Conservation (phyloP, 345 rosid species). For the Passiflora organensis region DNA sequence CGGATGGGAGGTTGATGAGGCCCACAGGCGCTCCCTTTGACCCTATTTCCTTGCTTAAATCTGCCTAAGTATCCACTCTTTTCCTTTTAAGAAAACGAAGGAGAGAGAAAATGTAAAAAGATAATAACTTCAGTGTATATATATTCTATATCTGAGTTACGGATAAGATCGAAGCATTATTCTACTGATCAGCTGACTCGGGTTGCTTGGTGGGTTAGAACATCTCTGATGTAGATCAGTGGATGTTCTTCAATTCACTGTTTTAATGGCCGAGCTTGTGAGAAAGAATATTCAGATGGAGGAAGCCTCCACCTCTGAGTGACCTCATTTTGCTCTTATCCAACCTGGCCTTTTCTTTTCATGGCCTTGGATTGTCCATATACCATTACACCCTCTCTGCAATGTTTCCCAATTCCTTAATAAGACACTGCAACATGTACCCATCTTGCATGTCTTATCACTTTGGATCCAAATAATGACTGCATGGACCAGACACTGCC, state of each 20-base stretch:
- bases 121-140: neutral
- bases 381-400: neutral
- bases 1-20: neutral
- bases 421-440: conserved; percentile 1
- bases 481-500: neutral
- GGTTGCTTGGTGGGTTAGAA: conserved; percentile 5
- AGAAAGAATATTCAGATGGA: neutral
- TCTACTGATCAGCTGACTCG: neutral
- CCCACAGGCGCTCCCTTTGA: neutral
- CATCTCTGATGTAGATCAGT: conserved; percentile 8
- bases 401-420: conserved; percentile 5
- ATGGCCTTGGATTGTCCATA: conserved; percentile 6
- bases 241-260: neutral
- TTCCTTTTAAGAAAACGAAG: no score
- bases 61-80: conserved; percentile 1
- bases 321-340: conserved; percentile 33
- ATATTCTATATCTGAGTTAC: no score
- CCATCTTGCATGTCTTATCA: neutral
- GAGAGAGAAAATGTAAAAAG: no score
- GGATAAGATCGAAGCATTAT: neutral
- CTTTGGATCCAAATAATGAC: neutral
- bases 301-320: conserved; percentile 5
- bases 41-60: neutral
- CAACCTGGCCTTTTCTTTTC: conserved; percentile 14
- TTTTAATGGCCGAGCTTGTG: no score